These are phyloP conservation scores for Hypericum androsaemum DNA, from an alignment of 345 rosid species.

Conservation along the genomic window DNA sequence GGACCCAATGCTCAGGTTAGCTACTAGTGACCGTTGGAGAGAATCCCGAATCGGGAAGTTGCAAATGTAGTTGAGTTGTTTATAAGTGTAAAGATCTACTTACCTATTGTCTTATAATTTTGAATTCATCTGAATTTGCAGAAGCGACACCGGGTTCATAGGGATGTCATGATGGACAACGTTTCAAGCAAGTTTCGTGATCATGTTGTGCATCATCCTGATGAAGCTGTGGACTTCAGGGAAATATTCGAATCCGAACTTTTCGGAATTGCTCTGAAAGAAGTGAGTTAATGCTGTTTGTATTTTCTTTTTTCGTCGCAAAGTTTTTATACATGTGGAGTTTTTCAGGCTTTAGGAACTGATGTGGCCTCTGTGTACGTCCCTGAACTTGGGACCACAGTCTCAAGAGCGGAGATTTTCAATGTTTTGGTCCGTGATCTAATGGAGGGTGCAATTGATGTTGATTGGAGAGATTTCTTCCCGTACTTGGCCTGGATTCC, in stretches of 20 bases:
- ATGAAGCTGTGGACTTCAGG: constrained; percentile 55
- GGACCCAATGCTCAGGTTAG: constrained; percentile 75
- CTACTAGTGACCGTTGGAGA: not conserved
- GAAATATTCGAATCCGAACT: constrained; percentile 64
- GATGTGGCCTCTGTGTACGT: constrained; percentile 57
- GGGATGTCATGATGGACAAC: constrained; percentile 53
- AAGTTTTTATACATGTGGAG: too few relatives aligned
- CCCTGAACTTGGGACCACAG: constrained; percentile 45
- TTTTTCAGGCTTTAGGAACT: constrained; percentile 51
- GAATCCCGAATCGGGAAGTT: too few relatives aligned
- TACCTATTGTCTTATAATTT: too few relatives aligned
- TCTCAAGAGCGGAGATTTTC: constrained; percentile 49
- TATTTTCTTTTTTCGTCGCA: too few relatives aligned
- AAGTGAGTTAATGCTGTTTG: constrained; percentile 34
- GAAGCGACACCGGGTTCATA: constrained; percentile 49
- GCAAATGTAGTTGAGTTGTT: too few relatives aligned
- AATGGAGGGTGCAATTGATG: constrained; percentile 78
- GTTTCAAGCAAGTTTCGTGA: constrained; percentile 30
- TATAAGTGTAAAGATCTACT: too few relatives aligned
- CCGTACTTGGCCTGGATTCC: constrained; percentile 83
- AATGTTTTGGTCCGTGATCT: constrained; percentile 49
- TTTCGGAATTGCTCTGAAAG: constrained; percentile 54
- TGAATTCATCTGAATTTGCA: constrained; percentile 14
- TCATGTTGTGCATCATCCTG: constrained; percentile 25
- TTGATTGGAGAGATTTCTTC: constrained; percentile 96